These are phyloP conservation scores for Aspergillus versicolor DNA, from an alignment of 2,329 filamentous ascomycete genomes.

Conservation along the genomic window DNA sequence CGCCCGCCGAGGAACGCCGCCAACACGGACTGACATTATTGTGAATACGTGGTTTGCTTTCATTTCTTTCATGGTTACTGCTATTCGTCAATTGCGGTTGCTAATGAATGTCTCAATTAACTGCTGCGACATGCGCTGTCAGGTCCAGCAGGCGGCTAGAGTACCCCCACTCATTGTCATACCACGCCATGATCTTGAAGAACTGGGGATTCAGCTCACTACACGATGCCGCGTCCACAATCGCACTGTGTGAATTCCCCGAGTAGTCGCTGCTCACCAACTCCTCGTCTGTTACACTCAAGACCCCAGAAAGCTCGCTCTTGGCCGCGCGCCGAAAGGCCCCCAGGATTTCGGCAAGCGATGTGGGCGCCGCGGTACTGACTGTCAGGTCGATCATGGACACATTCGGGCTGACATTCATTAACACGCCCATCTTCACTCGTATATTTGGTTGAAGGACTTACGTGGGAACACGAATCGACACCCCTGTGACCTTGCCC, in stretches of 20 bases:
- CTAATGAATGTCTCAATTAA: too few relatives aligned
- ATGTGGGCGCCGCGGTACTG: constrained; percentile 76
- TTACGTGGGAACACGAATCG: constrained; percentile 84
- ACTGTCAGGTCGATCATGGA: constrained; percentile 89
- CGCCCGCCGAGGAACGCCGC: too few relatives aligned
- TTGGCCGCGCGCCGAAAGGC: constrained; percentile 42
- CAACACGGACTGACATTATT: too few relatives aligned
- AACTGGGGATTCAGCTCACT: constrained; percentile 86
- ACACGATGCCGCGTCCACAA: constrained; percentile 93
- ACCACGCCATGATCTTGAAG: constrained; percentile 91
- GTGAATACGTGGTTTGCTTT: too few relatives aligned
- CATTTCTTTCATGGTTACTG: too few relatives aligned
- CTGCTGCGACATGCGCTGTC: constrained; percentile 12
- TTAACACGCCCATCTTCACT: too few relatives aligned
- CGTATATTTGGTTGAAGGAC: background rate
- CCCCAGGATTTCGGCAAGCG: constrained; percentile 24
- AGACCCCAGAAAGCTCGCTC: constrained; percentile 57
- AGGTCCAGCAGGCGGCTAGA: constrained; percentile 81
- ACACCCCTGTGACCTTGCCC: constrained; percentile 95
- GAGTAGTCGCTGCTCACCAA: constrained; percentile 84
- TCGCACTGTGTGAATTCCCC: constrained; percentile 82
- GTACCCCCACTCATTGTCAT: constrained; percentile 97
- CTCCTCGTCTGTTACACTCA: constrained; percentile 87
- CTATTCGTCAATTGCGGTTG: too few relatives aligned
- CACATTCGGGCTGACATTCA: constrained; percentile 66